These are phyloP conservation scores for Fusarium secorum DNA, from an alignment of 2,329 filamentous ascomycete genomes.

Conservation along the genomic window DNA sequence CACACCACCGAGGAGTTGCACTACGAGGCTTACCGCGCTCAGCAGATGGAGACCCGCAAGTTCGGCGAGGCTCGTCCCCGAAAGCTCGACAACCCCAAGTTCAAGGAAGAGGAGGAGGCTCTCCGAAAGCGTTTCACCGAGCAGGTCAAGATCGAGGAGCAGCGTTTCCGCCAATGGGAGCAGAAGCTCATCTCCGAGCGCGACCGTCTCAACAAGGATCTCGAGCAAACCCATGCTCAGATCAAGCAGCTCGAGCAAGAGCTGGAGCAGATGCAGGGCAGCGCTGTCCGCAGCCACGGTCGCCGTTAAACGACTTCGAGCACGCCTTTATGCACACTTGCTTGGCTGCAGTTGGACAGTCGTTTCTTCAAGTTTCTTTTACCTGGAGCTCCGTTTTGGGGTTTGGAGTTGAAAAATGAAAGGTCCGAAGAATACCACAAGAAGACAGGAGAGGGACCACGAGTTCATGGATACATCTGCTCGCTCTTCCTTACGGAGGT, in stretches of 20 bases:
- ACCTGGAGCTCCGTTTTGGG: conserved; percentile 43
- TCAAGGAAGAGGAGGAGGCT: conserved; percentile 99
- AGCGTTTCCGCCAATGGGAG: conserved; percentile 99
- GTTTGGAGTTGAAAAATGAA: conserved; percentile 49
- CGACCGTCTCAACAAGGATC: conserved; percentile 99
- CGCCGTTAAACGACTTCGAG: conserved; percentile 72
- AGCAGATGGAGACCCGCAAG: conserved; percentile 99
- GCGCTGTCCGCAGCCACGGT: conserved; percentile 87
- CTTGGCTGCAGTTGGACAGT: conserved; percentile 43
- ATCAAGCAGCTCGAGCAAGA: conserved; percentile 93
- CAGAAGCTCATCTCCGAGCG: conserved; percentile 99
- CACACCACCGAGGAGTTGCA: conserved; percentile 99
- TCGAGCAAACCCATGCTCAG: conserved; percentile 94
- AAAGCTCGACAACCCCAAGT: conserved; percentile 99
- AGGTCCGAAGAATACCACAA: conserved; percentile 45
- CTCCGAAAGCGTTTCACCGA: conserved; percentile 99
- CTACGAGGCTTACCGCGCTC: conserved; percentile 98
- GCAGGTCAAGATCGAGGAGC: conserved; percentile 99
- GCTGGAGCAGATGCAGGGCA: conserved; percentile 92
- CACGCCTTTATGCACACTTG: conserved; percentile 28
- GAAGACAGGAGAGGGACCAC: conserved; percentile 31
- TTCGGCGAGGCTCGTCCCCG: conserved; percentile 96
- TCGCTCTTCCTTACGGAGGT: conserved; percentile 30
- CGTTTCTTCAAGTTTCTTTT: conserved; percentile 40
- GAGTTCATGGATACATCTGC: conserved; percentile 45